A percentile compares a stretch with the other conserved stretches of the same genome.
phyloP scores from a whole-genome alignment of 2,329 filamentous ascomycete genomes.

The Penicillium sp. region DNA sequence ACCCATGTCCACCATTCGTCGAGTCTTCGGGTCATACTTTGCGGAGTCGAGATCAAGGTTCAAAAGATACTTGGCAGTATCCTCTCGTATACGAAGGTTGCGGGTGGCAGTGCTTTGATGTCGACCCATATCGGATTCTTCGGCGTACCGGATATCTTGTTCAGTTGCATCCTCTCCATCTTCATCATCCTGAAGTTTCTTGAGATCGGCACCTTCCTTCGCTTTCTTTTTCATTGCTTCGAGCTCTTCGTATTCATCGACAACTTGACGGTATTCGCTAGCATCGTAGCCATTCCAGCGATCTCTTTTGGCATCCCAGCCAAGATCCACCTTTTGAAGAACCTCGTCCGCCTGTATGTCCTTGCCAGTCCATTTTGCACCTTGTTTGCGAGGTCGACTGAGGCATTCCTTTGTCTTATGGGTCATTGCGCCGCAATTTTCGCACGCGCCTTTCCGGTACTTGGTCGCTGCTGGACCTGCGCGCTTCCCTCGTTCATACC shows the following conservation, averaged over 20 bases:
- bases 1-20: slow-evolving; percentile 80
- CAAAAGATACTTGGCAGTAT: slow-evolving; percentile 92
- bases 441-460: slow-evolving; percentile 94
- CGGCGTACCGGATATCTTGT: slow-evolving; percentile 66
- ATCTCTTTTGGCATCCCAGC: slow-evolving; percentile 96
- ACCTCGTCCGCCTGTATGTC: slow-evolving; percentile 91
- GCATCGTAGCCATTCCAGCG: slow-evolving; percentile 98
- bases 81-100: slow-evolving; percentile 86
- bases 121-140: slow-evolving; percentile 93
- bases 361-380: slow-evolving; percentile 84
- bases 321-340: slow-evolving; percentile 75
- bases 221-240: slow-evolving; percentile 63
- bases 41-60: slow-evolving; percentile 95
- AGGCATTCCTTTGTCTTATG: slow-evolving; percentile 94
- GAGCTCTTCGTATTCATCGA: slow-evolving; percentile 81
- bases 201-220: slow-evolving; percentile 46
- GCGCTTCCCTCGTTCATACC: slow-evolving; percentile 88
- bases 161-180: slow-evolving; percentile 48
- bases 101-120: slow-evolving; percentile 86
- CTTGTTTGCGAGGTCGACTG: slow-evolving; percentile 77
- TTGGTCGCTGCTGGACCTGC: slow-evolving; percentile 85
- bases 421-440: slow-evolving; percentile 96
- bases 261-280: slow-evolving; percentile 75
- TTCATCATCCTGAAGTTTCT: slow-evolving; percentile 47
- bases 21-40: slow-evolving; percentile 94